Conservation (phyloP, 768 basidiomycete species). For the Mycena olivaceomarginata region DNA sequence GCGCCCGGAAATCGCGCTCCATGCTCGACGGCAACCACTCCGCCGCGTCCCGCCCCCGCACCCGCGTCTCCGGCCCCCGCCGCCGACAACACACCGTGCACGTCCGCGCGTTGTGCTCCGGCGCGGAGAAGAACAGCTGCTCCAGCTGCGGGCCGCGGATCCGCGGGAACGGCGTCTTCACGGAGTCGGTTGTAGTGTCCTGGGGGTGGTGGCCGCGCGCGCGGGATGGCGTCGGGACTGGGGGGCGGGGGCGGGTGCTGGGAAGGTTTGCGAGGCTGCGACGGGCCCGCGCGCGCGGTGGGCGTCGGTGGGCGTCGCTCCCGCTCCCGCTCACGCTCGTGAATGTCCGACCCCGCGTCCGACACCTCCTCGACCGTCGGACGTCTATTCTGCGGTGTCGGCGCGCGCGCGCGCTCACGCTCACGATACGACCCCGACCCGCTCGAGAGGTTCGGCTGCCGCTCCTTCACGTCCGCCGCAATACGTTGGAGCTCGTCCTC, state of each 20-base stretch:
- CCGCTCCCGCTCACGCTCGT: neutral
- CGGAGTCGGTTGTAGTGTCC: constrained; percentile 43
- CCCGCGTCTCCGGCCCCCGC: constrained; percentile 45
- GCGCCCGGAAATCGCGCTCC: constrained; percentile 27
- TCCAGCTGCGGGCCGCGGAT: constrained; percentile 89
- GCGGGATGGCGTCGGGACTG: constrained; percentile 37
- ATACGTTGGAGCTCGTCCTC: constrained; percentile 78
- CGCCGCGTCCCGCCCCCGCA: constrained; percentile 15
- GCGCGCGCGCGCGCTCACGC: constrained; percentile 16
- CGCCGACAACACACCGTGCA: constrained; percentile 80
- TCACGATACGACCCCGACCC: constrained; percentile 24
- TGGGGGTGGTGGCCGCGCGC: constrained; percentile 30
- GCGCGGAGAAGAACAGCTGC: constrained; percentile 86
- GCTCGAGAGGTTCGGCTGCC: constrained; percentile 67
- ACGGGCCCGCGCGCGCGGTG: constrained; percentile 37
- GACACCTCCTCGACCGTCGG: constrained; percentile 38
- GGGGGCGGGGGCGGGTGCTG: constrained; percentile 11
- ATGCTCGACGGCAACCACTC: constrained; percentile 49
- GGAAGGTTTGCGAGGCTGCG: constrained; percentile 20
- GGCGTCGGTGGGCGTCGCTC: constrained; percentile 29
- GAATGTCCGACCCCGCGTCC: constrained; percentile 36
- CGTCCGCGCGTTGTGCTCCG: constrained; percentile 83
- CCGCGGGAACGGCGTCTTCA: constrained; percentile 82
- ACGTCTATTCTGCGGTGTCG: constrained; percentile 28
- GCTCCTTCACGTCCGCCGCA: constrained; percentile 79